These are phyloP conservation scores for Candida yuanshanica DNA, from an alignment of 805 yeast species.

Conservation along the genomic window DNA sequence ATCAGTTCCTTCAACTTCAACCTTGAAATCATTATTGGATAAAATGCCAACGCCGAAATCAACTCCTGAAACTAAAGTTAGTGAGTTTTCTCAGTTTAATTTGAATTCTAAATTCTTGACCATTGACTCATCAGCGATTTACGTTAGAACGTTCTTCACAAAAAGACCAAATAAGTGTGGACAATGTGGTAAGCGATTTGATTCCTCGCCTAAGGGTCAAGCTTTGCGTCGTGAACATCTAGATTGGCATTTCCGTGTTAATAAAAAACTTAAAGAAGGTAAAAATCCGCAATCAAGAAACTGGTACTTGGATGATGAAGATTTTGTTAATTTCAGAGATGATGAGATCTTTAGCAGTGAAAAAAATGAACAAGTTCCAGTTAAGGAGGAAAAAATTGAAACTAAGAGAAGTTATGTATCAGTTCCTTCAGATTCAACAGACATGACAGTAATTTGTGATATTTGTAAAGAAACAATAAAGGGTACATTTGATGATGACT, in stretches of 20 bases:
- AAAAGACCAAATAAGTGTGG: constrained; percentile 73
- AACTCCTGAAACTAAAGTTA: not conserved
- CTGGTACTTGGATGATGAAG: constrained; percentile 71
- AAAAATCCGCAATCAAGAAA: constrained; percentile 60
- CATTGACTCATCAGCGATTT: constrained; percentile 40
- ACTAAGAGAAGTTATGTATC: constrained; percentile 46
- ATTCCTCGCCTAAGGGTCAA: constrained; percentile 50
- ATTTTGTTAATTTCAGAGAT: constrained; percentile 73
- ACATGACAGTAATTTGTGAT: constrained; percentile 56
- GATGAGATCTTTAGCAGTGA: constrained; percentile 36
- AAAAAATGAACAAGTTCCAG: constrained; percentile 9
- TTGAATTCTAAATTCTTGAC: constrained; percentile 25
- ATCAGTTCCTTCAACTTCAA: constrained; percentile 7
- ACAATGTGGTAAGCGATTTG: constrained; percentile 84
- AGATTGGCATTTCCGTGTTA: constrained; percentile 95
- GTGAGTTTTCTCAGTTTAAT: constrained; percentile 20
- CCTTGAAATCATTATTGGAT: constrained; percentile 6
- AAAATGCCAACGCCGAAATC: constrained; percentile 2
- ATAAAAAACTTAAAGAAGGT: constrained; percentile 61
- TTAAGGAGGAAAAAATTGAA: constrained; percentile 5
- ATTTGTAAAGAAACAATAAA: constrained; percentile 62
- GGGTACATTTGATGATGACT: constrained; percentile 65
- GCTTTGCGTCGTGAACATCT: constrained; percentile 58
- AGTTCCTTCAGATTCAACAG: constrained; percentile 59
- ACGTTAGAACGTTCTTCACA: constrained; percentile 9